Evolutionary conservation across 1,284 basidiomycete genomes (phyloP).

Genomic region (Mycena sp.): DNA sequence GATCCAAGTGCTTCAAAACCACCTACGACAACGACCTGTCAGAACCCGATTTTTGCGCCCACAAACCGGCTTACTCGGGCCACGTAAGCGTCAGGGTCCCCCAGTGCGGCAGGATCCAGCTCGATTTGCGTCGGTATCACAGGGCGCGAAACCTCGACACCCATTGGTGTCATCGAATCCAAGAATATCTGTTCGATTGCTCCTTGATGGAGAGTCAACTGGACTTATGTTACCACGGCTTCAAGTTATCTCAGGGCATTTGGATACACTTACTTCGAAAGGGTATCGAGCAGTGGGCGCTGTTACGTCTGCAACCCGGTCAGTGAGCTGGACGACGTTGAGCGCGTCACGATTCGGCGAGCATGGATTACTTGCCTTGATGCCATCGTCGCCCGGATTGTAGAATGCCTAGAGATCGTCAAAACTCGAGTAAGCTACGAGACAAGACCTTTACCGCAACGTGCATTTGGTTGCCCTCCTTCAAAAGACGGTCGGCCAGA

Average conservation of each 20-base stretch:
- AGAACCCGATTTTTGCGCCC: too few relatives aligned
- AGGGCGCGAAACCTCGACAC: conserved; percentile 67
- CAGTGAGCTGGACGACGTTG: conserved; percentile 56
- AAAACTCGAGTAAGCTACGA: neutral
- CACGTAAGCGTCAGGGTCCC: conserved; percentile 16
- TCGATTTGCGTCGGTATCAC: conserved; percentile 63
- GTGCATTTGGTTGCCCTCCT: conserved; percentile 75
- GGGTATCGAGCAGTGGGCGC: conserved; percentile 70
- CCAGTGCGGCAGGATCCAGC: conserved; percentile 50
- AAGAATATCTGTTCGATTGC: conserved; percentile 76
- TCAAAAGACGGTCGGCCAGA: conserved; percentile 68
- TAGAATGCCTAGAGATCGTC: conserved; percentile 69
- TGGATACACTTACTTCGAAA: conserved; percentile 58
- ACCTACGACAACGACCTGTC: too few relatives aligned
- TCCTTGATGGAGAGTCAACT: conserved; percentile 81
- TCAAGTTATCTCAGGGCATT: neutral
- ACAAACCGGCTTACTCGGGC: conserved; percentile 1
- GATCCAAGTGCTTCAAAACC: conserved; percentile 36
- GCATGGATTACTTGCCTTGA: conserved; percentile 54
- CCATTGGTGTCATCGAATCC: conserved; percentile 64
- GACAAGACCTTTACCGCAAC: conserved; percentile 60
- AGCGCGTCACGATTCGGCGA: neutral
- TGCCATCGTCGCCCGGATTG: conserved; percentile 64
- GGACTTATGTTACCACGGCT: conserved; percentile 3
- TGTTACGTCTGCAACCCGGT: conserved; percentile 65